phyloP scores from a whole-genome alignment of 345 rosid genomes.

The Odontarrhena argentea region DNA sequence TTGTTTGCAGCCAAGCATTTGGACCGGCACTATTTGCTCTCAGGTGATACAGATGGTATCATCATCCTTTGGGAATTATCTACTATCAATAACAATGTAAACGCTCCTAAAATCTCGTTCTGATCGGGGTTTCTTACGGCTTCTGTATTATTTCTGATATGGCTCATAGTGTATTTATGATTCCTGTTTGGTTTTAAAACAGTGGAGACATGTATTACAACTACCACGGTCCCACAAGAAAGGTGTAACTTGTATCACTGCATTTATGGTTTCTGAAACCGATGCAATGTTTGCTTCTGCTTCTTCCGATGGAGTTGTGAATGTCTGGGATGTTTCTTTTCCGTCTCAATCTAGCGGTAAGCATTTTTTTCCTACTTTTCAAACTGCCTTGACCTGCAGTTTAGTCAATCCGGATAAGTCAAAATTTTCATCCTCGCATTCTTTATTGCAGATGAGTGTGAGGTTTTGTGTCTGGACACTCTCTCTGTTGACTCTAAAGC shows the following conservation, averaged over 20 bases:
- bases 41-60: constrained; percentile 82
- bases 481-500: constrained; percentile 71
- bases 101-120: background rate
- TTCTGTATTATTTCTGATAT: constrained; percentile 8
- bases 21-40: constrained; percentile 66
- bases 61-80: constrained; percentile 79
- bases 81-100: constrained; percentile 57
- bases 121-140: constrained; percentile 2
- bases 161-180: background rate
- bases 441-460: constrained; percentile 61
- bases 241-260: constrained; percentile 83
- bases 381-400: background rate
- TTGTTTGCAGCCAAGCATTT: constrained; percentile 57
- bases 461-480: constrained; percentile 59
- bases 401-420: background rate
- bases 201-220: constrained; percentile 77
- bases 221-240: constrained; percentile 79
- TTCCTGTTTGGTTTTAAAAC: constrained; percentile 32
- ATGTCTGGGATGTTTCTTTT: constrained; percentile 63
- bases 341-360: constrained; percentile 56
- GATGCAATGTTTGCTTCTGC: constrained; percentile 73
- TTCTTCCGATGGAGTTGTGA: constrained; percentile 80
- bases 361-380: constrained; percentile 4
- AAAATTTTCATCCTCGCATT: background rate
- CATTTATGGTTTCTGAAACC: constrained; percentile 63